phyloP scores from a whole-genome alignment of 2,329 filamentous ascomycete genomes.

The Zymoseptoria ardabiliae region DNA sequence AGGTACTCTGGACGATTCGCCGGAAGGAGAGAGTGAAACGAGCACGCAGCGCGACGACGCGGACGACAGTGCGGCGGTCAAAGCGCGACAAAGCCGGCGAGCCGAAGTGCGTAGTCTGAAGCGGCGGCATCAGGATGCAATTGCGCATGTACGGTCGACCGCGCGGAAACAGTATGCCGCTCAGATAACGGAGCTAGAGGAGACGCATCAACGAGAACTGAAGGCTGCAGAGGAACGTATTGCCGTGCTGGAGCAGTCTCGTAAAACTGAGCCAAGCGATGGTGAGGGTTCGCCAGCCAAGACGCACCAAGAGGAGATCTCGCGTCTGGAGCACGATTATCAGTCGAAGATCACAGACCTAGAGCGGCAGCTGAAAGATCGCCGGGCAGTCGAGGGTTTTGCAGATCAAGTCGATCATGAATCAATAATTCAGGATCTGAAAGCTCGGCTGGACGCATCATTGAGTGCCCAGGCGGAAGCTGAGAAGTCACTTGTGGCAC shows the following conservation, averaged over 20 bases:
- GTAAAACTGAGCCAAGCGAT: slow-evolving; percentile 5
- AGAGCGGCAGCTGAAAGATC: slow-evolving; percentile 10
- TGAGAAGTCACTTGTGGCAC: slow-evolving; percentile 14
- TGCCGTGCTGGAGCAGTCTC: slow-evolving; percentile 4
- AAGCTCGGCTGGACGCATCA: slow-evolving; percentile 21
- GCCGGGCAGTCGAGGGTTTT: slow-evolving; percentile 4
- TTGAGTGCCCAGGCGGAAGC: slow-evolving; percentile 22
- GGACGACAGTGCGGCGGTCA: slow-evolving; percentile 16
- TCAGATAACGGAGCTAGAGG: slow-evolving; percentile 16
- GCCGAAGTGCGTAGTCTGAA: slow-evolving; percentile 19
- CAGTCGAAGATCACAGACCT: slow-evolving; percentile 10
- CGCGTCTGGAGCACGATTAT: slow-evolving; percentile 9
- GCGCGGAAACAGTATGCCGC: slow-evolving; percentile 15
- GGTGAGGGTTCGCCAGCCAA: slow-evolving; percentile 5
- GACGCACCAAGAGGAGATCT: slow-evolving; percentile 9
- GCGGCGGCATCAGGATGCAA: slow-evolving; percentile 20
- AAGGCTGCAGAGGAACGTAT: slow-evolving; percentile 9
- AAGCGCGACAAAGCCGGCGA: slow-evolving; percentile 14
- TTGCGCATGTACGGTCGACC: slow-evolving; percentile 16
- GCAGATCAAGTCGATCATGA: slow-evolving; percentile 9
- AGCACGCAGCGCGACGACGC: slow-evolving; percentile 14
- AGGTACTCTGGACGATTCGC: slow-evolving; percentile 13
- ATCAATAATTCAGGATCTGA: slow-evolving; percentile 17
- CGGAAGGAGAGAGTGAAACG: slow-evolving; percentile 8
- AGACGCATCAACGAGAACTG: slow-evolving; percentile 16